A percentile compares a stretch with the other conserved stretches of the same genome.
Conservation (phyloP, 768 basidiomycete species). For the Leccinum subtestaceum region DNA sequence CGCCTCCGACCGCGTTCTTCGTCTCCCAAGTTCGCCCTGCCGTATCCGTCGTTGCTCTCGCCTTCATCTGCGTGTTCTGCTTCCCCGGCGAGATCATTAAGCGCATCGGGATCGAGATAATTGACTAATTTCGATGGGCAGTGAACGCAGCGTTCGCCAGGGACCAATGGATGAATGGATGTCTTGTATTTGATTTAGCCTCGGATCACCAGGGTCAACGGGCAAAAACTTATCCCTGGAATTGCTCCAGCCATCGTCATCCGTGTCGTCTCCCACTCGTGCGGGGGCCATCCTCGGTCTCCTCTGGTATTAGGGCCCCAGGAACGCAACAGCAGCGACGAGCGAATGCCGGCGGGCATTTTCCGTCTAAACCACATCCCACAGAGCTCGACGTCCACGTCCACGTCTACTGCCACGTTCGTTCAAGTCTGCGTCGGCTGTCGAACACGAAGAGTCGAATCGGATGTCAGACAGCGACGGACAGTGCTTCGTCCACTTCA, state of each 20-base stretch:
- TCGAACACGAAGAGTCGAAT: no score
- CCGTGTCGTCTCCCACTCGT: slow-evolving; percentile 13
- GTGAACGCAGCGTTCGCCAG: slow-evolving; percentile 40
- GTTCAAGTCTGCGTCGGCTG: no score
- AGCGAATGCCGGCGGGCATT: not conserved
- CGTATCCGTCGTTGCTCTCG: slow-evolving; percentile 25
- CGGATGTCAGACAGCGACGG: no score
- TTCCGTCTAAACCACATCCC: slow-evolving; percentile 32
- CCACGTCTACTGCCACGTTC: slow-evolving; percentile 18
- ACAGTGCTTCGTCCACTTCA: no score
- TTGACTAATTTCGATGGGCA: slow-evolving; percentile 61
- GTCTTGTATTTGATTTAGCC: slow-evolving; percentile 20
- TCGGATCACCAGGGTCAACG: not conserved
- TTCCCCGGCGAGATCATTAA: slow-evolving; percentile 55
- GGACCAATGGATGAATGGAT: slow-evolving; percentile 17
- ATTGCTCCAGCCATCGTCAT: slow-evolving; percentile 27
- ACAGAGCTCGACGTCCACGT: slow-evolving; percentile 30
- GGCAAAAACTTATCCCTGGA: slow-evolving; percentile 23
- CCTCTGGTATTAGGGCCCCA: slow-evolving; percentile 35
- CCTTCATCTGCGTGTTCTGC: slow-evolving; percentile 48
- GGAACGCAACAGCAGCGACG: slow-evolving; percentile 13
- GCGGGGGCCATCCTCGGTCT: slow-evolving; percentile 31
- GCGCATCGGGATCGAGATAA: slow-evolving; percentile 59
- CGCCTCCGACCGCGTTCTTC: slow-evolving; percentile 51
- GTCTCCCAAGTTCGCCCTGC: slow-evolving; percentile 19